These are phyloP conservation scores for Echinosophora koreensis DNA, from an alignment of 306 rosid species.

Conservation along the genomic window DNA sequence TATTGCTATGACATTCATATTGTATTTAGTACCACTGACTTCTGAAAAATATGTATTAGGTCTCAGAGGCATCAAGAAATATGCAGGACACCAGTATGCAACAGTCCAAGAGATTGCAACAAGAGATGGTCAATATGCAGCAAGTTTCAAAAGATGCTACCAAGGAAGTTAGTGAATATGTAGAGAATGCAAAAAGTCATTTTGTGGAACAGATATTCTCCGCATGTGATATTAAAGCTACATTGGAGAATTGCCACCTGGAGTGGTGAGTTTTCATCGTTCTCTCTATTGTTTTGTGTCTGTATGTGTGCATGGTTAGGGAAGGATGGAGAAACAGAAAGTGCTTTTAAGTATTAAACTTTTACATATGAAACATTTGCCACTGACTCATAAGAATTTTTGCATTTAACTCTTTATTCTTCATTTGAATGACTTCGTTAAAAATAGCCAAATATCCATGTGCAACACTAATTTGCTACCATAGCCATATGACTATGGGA, in stretches of 20 bases:
- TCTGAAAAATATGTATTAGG: conserved; percentile 54
- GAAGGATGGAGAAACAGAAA: neutral
- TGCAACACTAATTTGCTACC: neutral
- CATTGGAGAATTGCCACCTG: conserved; percentile 61
- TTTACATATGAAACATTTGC: neutral
- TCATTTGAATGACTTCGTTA: neutral
- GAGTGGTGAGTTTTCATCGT: conserved; percentile 67
- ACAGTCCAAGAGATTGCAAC: conserved; percentile 62
- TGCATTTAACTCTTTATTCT: neutral
- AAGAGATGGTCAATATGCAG: conserved; percentile 68
- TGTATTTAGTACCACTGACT: conserved; percentile 36
- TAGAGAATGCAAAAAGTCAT: conserved; percentile 58
- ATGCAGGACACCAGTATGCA: conserved; percentile 60
- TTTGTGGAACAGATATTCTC: conserved; percentile 61
- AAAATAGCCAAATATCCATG: neutral
- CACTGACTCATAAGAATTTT: neutral
- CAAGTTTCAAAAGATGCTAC: conserved; percentile 66
- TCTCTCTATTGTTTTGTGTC: neutral
- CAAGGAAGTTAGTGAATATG: conserved; percentile 57
- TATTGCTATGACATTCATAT: neutral
- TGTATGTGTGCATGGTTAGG: neutral
- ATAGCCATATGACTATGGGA: too few species aligned
- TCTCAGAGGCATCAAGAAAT: conserved; percentile 72
- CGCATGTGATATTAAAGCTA: conserved; percentile 52
- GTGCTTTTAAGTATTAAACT: neutral